Evolutionary conservation across 352 stramenopile genomes (phyloP).

Genomic region (Aphanomyces euteiches): DNA sequence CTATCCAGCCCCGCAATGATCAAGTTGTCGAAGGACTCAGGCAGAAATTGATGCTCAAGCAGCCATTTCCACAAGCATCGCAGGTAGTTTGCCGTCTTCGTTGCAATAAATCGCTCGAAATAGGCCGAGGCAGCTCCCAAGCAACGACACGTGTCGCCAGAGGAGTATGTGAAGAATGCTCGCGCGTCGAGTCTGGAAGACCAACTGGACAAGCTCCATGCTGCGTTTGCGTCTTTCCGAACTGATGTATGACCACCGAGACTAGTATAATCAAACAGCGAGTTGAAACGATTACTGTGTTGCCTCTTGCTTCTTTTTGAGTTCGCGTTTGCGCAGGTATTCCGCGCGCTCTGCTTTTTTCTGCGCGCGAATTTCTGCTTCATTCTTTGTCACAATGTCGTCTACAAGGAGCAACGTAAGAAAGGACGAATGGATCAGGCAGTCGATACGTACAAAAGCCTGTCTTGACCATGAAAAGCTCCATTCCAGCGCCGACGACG

Average conservation of each 20-base stretch:
- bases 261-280: constrained; percentile 13
- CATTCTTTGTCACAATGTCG: constrained; percentile 74
- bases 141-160: constrained; percentile 4
- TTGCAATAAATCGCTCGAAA: no score
- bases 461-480: constrained; percentile 88
- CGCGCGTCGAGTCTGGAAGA: constrained; percentile 10
- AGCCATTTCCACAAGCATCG: neutral
- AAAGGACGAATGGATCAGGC: neutral
- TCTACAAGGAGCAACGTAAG: constrained; percentile 43
- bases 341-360: constrained; percentile 27
- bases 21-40: neutral
- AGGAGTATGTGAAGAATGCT: constrained; percentile 11
- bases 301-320: neutral
- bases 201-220: constrained; percentile 16
- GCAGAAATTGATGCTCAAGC: neutral
- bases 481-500: constrained; percentile 73
- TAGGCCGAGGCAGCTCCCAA: neutral
- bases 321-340: constrained; percentile 23
- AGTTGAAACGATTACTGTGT: no score
- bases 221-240: constrained; percentile 28
- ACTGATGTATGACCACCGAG: constrained; percentile 21
- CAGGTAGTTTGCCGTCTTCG: no score
- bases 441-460: constrained; percentile 64
- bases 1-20: neutral
- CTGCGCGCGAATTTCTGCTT: constrained; percentile 44